A percentile compares a stretch with the other conserved stretches of the same genome.
These are phyloP conservation scores for Margaritispora aquatica DNA, from an alignment of 495 filamentous ascomycete genomes.

Conservation along the genomic window DNA sequence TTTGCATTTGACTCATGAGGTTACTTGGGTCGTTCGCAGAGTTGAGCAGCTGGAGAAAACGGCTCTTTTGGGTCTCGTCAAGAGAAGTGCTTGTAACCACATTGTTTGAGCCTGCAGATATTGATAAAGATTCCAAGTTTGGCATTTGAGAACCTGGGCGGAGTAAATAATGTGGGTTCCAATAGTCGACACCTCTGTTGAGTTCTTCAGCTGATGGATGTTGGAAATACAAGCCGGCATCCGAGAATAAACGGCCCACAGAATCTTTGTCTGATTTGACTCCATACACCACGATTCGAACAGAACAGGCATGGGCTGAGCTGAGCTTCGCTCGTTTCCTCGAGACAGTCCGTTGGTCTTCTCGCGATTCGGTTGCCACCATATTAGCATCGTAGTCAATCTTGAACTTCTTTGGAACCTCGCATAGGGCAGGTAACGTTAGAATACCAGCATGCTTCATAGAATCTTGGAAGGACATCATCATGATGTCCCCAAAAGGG, in stretches of 20 bases:
- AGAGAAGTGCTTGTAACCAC: constrained; percentile 4
- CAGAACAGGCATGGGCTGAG: background rate
- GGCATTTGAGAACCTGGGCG: background rate
- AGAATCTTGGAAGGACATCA: background rate
- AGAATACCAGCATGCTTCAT: background rate
- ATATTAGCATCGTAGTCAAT: background rate
- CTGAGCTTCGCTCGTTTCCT: background rate
- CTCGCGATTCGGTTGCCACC: background rate
- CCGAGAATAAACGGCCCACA: background rate
- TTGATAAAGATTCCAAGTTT: background rate
- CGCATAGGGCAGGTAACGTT: background rate
- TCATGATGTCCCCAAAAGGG: background rate
- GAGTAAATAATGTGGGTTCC: background rate
- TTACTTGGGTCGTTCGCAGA: constrained; percentile 2
- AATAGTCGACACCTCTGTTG: background rate
- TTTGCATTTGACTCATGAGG: background rate
- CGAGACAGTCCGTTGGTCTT: background rate
- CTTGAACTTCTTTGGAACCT: background rate
- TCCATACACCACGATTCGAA: background rate
- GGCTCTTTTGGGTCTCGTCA: constrained; percentile 15
- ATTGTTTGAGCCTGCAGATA: background rate
- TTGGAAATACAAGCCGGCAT: background rate
- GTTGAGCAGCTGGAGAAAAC: constrained; percentile 19
- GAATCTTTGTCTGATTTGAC: background rate
- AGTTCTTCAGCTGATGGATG: background rate